These are phyloP conservation scores for Serpula lacrymans DNA, from an alignment of 768 basidiomycete species.

Conservation along the genomic window DNA sequence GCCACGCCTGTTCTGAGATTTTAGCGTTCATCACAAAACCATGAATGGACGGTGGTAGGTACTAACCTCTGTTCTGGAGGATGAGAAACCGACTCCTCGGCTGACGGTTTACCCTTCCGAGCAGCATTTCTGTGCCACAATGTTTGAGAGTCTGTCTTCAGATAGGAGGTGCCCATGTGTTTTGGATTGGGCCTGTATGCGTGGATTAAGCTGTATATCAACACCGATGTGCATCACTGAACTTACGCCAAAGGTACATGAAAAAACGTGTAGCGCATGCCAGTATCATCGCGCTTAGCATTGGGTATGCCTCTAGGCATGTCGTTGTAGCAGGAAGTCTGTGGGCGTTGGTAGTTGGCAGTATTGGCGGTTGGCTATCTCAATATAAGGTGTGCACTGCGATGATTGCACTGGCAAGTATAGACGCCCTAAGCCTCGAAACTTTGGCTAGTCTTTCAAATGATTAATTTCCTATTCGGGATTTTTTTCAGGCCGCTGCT, in stretches of 20 bases:
- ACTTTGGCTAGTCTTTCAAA: too few relatives aligned
- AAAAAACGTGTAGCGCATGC: constrained; percentile 78
- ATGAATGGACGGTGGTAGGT: constrained; percentile 6
- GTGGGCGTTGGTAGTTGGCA: too few relatives aligned
- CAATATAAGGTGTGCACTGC: too few relatives aligned
- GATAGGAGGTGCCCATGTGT: constrained; percentile 71
- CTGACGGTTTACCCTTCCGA: constrained; percentile 44
- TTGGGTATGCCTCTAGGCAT: constrained; percentile 87
- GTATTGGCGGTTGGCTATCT: too few relatives aligned
- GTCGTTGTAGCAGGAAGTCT: constrained; percentile 4
- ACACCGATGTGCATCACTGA: constrained; percentile 8
- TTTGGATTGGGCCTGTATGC: constrained; percentile 69
- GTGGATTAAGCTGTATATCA: constrained; percentile 10
- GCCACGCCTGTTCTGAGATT: constrained; percentile 53
- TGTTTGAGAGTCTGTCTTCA: constrained; percentile 72
- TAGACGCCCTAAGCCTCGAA: too few relatives aligned
- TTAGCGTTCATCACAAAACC: constrained; percentile 25
- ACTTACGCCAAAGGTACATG: constrained; percentile 72
- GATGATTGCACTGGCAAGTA: too few relatives aligned
- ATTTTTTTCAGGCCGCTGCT: too few relatives aligned
- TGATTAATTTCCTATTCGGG: too few relatives aligned
- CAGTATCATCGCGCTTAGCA: constrained; percentile 75
- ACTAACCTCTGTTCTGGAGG: constrained; percentile 46
- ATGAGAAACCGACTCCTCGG: constrained; percentile 35
- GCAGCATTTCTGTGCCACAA: constrained; percentile 69